Evolutionary conservation across 2,329 filamentous ascomycete species (phyloP), one percentile per base, ranked within the genome.

Genomic region (Elsinoe necatrix): DNA sequence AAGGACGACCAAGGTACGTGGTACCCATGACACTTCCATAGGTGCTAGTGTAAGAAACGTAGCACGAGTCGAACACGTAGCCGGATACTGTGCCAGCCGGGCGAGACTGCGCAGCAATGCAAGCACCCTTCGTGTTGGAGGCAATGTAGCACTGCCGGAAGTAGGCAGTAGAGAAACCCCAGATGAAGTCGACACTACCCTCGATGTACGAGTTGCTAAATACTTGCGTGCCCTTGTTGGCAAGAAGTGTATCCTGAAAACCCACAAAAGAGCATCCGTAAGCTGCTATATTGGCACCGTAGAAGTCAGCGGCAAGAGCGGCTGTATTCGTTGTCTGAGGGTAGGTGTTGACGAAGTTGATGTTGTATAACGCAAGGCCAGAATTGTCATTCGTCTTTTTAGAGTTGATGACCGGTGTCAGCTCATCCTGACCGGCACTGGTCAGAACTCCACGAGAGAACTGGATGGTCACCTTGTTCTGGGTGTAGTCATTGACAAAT

Each of bases 31-130:
- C 68, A 18, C 67, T 69, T 3, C 68, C 64, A 41, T 81, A 66
- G 20, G 68, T 73, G 51, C 71, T 75, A 43, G 77, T 75, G 69
- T 79, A 77, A 64, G 81, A 76, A 35, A 81, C 75, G 61, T 78
- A 80, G 63, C 75, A 78, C 1, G 71, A 74, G 7, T 67, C 63
- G 61, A 75, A 72, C 16, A 69, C 63, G 21, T 66, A 65, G 11
- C 67, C 67, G 16, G 70, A 58, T 41, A 73, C 69, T 1, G 75
- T 75, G 56, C 57, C 58, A 5, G 59, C 59, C 0, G 68, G 67
- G 1, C 70, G 61, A 3, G 72, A 67, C 63, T 75, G 75, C 59
- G 66, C 66, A 34, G 69, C 65, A 12, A 69, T 67, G 42, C 69
- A 65, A 34, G 63, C 67, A 45, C 69, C 63, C 8, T 61, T 63